phyloP scores from a whole-genome alignment of 768 basidiomycete species.

The Asterophora parasitica region DNA sequence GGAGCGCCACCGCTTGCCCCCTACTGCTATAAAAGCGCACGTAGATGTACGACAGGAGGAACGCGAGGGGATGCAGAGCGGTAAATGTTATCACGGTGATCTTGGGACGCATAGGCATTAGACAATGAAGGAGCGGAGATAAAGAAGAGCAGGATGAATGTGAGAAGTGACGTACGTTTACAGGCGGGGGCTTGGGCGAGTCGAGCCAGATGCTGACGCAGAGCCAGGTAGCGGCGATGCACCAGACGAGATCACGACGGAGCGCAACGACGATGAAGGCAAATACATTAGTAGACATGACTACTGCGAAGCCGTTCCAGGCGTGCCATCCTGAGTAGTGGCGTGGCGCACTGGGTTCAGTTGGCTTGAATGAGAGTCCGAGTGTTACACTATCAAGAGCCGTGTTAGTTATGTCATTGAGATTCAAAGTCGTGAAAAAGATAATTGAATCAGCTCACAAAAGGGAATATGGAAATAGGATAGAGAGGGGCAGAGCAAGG shows the following conservation, averaged over 20 bases:
- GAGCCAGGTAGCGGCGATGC: conserved; percentile 70
- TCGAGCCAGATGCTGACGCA: conserved; percentile 59
- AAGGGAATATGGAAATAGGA: conserved; percentile 55
- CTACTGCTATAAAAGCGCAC: conserved; percentile 19
- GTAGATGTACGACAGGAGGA: conserved; percentile 45
- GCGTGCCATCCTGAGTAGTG: conserved; percentile 55
- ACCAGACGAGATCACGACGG: conserved; percentile 70
- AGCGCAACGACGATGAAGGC: conserved; percentile 51
- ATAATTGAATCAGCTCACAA: conserved; percentile 38
- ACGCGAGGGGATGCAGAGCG: conserved; percentile 56
- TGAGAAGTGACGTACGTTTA: conserved; percentile 49
- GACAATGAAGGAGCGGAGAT: not conserved
- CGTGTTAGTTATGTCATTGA: too few species aligned
- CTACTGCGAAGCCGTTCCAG: conserved; percentile 70
- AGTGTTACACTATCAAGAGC: conserved; percentile 53
- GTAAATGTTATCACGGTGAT: conserved; percentile 61
- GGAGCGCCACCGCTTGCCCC: conserved; percentile 17
- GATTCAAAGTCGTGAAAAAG: not conserved
- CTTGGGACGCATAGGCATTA: conserved; percentile 27
- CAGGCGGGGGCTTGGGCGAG: conserved; percentile 56
- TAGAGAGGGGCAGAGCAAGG: conserved; percentile 44
- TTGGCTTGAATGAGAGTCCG: conserved; percentile 52
- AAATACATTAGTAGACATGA: conserved; percentile 59
- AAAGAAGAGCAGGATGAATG: not conserved
- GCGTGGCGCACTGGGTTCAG: conserved; percentile 36